These are phyloP conservation scores for Hibiscus tridactylites DNA, from an alignment of 345 rosid genomes.

Conservation along the genomic window DNA sequence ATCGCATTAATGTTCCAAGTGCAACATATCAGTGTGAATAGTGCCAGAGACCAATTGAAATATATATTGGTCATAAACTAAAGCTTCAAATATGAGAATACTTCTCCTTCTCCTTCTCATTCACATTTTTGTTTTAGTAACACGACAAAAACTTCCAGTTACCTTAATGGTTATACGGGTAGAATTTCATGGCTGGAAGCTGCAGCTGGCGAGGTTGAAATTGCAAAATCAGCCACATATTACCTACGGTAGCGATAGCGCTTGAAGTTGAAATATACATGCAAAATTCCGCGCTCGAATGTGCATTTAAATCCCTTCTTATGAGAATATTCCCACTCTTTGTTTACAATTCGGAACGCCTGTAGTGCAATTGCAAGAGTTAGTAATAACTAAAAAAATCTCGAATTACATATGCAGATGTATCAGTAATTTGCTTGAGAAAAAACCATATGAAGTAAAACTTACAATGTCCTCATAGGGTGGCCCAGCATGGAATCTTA, in stretches of 20 bases:
- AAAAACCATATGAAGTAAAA: background rate
- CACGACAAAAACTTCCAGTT: background rate
- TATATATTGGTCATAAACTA: background rate
- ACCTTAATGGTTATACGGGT: background rate
- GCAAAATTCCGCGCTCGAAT: constrained; percentile 87
- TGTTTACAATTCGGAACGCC: constrained; percentile 88
- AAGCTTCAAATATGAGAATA: background rate
- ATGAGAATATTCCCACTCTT: constrained; percentile 97
- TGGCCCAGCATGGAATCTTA: constrained; percentile 90
- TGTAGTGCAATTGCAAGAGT: constrained; percentile 20
- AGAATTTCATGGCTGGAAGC: background rate
- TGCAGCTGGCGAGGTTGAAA: background rate
- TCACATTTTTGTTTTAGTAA: background rate
- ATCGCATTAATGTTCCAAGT: background rate
- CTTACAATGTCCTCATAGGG: constrained; percentile 92
- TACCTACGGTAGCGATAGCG: constrained; percentile 86
- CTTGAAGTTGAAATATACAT: constrained; percentile 84
- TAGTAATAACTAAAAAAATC: background rate
- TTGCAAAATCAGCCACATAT: constrained; percentile 1
- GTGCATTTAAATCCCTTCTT: constrained; percentile 96
- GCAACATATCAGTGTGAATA: background rate
- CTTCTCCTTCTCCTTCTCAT: background rate
- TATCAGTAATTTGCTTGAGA: background rate
- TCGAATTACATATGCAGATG: background rate
- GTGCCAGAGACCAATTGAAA: background rate